Base-by-base conservation (phyloP, 805 yeast genomes). In the Candida manassasensis region DNA sequence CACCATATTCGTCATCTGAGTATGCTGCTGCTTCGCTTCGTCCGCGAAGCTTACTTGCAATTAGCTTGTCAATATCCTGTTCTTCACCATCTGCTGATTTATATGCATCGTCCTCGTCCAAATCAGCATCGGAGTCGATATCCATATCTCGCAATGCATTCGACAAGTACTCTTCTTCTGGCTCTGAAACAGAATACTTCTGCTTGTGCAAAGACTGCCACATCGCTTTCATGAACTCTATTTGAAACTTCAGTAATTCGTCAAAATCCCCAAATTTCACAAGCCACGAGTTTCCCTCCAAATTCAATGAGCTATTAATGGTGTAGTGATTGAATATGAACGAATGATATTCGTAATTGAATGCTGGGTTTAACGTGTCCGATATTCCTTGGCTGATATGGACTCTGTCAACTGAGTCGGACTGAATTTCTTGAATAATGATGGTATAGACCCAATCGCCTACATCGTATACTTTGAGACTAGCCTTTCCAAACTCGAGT, bases 281-380 rank as follows among this genome's bases (percentile, higher is more conserved):
- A 44, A 84, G 65, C 72, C 82, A 84, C 1, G 95, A 80, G 17
- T 69, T 61, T 0, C 79, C 71, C 1, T 53, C 47, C 2, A 56
- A 53, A 4, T 55, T 68, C 3, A 39, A 45, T 13, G 32, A 21
- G 13, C 38, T 40, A 12, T 29, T 24, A 7, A 34, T 31, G 5
- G 32, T 24, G 18, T 57, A 61, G 42, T 74, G 69, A 52, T 84
- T 82, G 69, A 85, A 87, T 10, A 82, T 71, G 45, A 87, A 82
- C 1, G 84, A 69, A 10, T 55, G 44, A 21, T 71, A 53, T 9
- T 71, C 77, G 41, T 65, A 69, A 50, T 80, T 77, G 52, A 84
- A 80, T n/a, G 73, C 67, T 2, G 93, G 86, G 49, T 73, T 79
- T 57, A 86, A 61, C 19, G 69, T 67, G 9, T 74, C 67, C 8